phyloP scores from a whole-genome alignment of 2,329 filamentous ascomycete genomes.

The Trichoderma koningiopsis region DNA sequence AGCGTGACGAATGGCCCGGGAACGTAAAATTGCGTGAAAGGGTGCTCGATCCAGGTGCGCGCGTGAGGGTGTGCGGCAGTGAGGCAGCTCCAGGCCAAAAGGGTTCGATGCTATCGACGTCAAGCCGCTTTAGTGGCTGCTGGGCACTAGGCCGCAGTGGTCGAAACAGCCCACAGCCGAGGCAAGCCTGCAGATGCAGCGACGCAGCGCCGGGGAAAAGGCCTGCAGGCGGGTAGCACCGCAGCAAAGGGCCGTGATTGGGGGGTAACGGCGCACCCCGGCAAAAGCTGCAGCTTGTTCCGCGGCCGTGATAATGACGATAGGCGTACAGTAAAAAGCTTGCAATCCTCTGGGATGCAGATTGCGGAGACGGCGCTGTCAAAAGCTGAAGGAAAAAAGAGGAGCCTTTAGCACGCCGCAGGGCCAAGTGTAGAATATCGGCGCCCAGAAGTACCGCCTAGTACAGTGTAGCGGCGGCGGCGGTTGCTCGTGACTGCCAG shows the following conservation, averaged over 20 bases:
- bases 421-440: constrained; percentile 1
- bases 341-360: background rate
- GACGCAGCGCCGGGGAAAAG: background rate
- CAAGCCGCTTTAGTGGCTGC: constrained; percentile 21
- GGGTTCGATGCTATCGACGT: constrained; percentile 16
- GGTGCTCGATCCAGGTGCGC: constrained; percentile 6
- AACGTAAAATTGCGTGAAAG: constrained; percentile 13
- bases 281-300: background rate
- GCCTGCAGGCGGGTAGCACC: constrained; percentile 16
- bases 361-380: background rate
- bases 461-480: background rate
- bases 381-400: background rate
- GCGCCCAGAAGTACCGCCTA: constrained; percentile 16
- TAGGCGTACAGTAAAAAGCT: background rate
- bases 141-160: constrained; percentile 20
- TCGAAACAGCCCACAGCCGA: constrained; percentile 18
- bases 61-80: constrained; percentile 21
- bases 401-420: background rate
- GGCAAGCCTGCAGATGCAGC: constrained; percentile 21
- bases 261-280: background rate
- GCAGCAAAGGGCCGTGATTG: background rate
- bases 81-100: constrained; percentile 10
- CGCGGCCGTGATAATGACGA: background rate
- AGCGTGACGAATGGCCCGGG: constrained; percentile 6
- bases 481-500: constrained; percentile 7